Percentiles rank a stretch among this genome's conserved stretches.
Conservation (phyloP, 2,329 filamentous ascomycete species). For the Orbilia javanica region DNA sequence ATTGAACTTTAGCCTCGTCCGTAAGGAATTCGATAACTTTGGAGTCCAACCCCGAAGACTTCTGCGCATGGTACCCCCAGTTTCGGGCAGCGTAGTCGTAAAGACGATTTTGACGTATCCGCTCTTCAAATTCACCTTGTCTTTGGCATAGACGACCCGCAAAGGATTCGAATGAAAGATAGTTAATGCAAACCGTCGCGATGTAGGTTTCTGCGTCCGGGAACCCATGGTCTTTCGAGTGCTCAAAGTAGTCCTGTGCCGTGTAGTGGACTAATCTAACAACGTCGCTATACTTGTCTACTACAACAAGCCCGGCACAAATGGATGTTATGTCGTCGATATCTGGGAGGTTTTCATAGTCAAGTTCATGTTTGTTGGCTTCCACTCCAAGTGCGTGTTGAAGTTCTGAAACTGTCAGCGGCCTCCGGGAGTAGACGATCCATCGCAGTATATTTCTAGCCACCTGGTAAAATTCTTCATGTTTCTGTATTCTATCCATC, state of each 20-base stretch:
- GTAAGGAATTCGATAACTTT: neutral
- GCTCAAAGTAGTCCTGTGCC: conserved; percentile 10
- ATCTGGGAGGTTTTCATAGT: neutral
- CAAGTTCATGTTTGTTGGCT: neutral
- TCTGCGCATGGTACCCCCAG: neutral
- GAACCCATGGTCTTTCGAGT: neutral
- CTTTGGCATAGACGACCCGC: neutral
- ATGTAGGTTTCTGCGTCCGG: neutral
- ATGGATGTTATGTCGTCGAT: neutral
- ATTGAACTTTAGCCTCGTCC: neutral
- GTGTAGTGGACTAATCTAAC: conserved; percentile 22
- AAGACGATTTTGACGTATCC: neutral
- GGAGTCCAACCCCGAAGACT: neutral
- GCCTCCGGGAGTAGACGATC: conserved; percentile 1
- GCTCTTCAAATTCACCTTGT: neutral
- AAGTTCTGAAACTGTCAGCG: neutral
- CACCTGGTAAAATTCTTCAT: neutral
- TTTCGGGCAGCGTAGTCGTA: conserved; percentile 1
- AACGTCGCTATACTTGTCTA: neutral
- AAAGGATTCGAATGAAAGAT: conserved; percentile 5
- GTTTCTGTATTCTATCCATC: neutral
- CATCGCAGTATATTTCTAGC: neutral
- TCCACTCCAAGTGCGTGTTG: neutral
- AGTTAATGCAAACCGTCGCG: neutral
- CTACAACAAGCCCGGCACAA: conserved; percentile 14